Base-by-base conservation (phyloP, 176 grass and related monocot genomes). In the Eleusine coracana region DNA sequence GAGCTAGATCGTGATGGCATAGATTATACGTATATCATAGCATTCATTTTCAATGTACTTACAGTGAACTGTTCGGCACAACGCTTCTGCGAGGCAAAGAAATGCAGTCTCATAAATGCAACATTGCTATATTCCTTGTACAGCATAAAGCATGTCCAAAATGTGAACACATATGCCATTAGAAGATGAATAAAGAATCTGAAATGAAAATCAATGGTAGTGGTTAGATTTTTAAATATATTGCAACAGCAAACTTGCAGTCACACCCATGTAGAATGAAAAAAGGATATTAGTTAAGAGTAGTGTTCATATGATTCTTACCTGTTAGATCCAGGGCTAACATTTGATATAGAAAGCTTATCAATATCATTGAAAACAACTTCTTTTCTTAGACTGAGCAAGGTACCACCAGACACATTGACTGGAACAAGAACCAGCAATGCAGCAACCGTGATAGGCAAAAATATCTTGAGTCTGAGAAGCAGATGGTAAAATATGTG, bases 321-420 rank as follows among this genome's bases (percentile, higher is more conserved):
- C 96, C 96, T 95, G 62, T 93, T 86, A 65, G 96, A 98, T 73
- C 92, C 91, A 15, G 90, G 86, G 89, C 54, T 98, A 54, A 98
- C 91, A 90, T 95, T 95, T 83, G 92, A 98, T 87, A 98, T 98
- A 17, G 96, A 98, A 72, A 98, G 92, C 67, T 98, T 95, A 80
- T 98, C 96, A 49, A 98, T 95, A 80, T 95, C 87, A 63, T 87
- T 95, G 55, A 86, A 98, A 54, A 95, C 50, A 18, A 98, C 77
- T 59, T 95, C 85, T 71, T 95, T 95, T 81, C 66, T 87, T 46
- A 98, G 69, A 82, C 41, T 79, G 28, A 93, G 67, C 87, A 98
- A 75, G 68, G 92, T 98, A 15, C 96, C 91, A 6, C 96, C 92
- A 74, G 92, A 95, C 68, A 98, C 87, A 81, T 98, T 98, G 65